Evolutionary conservation across 257 asterid species (phyloP).

Genomic region (Anisodus tanguticus): DNA sequence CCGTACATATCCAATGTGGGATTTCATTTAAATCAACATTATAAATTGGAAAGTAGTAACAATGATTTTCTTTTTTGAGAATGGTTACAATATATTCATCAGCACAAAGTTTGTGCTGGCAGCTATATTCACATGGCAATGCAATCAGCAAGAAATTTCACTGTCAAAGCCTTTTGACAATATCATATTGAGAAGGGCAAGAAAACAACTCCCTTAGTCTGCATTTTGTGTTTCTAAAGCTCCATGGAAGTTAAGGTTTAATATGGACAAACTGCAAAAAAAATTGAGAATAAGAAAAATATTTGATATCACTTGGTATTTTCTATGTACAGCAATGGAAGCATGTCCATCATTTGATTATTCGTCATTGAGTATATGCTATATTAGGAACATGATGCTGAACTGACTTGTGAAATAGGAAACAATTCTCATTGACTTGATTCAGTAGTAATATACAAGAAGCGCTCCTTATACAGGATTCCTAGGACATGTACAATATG

Average conservation of each 20-base stretch:
- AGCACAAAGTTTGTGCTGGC: not conserved
- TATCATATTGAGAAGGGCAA: not conserved
- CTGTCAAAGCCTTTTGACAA: not conserved
- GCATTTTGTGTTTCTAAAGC: slow-evolving; percentile 3
- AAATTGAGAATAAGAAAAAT: not conserved
- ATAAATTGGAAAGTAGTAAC: not conserved
- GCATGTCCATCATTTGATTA: not conserved
- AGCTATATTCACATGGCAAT: not conserved
- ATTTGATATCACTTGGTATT: slow-evolving; percentile 2
- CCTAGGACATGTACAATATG: not conserved
- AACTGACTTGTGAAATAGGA: not conserved
- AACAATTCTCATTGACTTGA: not conserved
- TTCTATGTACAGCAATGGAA: slow-evolving; percentile 14
- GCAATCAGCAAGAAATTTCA: not conserved
- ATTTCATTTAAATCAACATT: not conserved
- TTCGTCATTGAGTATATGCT: not conserved
- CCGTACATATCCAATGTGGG: not conserved
- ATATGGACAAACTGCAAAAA: not conserved
- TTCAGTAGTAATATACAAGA: not conserved
- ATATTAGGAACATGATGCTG: slow-evolving; percentile 3
- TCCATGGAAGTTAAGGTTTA: not conserved
- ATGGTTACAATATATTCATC: not conserved
- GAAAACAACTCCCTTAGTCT: not conserved
- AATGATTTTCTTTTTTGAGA: not conserved
- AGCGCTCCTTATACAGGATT: not conserved